phyloP scores from a whole-genome alignment of 495 filamentous ascomycete genomes.

The Articulospora tetracladia region DNA sequence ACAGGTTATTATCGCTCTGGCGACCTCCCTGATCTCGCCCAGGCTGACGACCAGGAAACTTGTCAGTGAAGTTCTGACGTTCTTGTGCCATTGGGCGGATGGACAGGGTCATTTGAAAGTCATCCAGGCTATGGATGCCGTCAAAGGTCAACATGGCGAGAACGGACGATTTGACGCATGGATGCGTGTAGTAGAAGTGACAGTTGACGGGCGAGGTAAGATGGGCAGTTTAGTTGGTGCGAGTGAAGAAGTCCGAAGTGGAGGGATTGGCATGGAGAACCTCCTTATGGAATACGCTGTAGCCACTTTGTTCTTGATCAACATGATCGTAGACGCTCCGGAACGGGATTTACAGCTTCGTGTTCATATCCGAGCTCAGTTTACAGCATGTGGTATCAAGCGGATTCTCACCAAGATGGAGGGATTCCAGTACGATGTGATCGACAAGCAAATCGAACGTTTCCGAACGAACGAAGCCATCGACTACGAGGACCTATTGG shows the following conservation, averaged over 20 bases:
- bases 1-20: slow-evolving; percentile 82
- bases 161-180: slow-evolving; percentile 97
- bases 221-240: slow-evolving; percentile 97
- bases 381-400: slow-evolving; percentile 93
- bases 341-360: slow-evolving; percentile 85
- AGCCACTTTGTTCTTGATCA: slow-evolving; percentile 89
- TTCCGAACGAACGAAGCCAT: slow-evolving; percentile 94
- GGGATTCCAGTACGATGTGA: slow-evolving; percentile 95
- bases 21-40: slow-evolving; percentile 82
- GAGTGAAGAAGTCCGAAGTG: slow-evolving; percentile 93
- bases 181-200: slow-evolving; percentile 98
- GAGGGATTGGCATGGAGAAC: slow-evolving; percentile 98
- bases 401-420: slow-evolving; percentile 96
- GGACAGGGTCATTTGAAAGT: slow-evolving; percentile 95
- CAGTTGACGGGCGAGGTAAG: slow-evolving; percentile 93
- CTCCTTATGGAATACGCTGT: slow-evolving; percentile 98
- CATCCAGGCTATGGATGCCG: slow-evolving; percentile 85
- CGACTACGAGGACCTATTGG: slow-evolving; percentile 95
- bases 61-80: slow-evolving; percentile 94
- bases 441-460: slow-evolving; percentile 96
- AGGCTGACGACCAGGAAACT: slow-evolving; percentile 90
- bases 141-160: slow-evolving; percentile 85
- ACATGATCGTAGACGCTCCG: slow-evolving; percentile 92
- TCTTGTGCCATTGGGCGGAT: slow-evolving; percentile 93
- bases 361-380: slow-evolving; percentile 92